phyloP scores from a whole-genome alignment of 768 basidiomycete species.

The Pleurotus tuber-regium region DNA sequence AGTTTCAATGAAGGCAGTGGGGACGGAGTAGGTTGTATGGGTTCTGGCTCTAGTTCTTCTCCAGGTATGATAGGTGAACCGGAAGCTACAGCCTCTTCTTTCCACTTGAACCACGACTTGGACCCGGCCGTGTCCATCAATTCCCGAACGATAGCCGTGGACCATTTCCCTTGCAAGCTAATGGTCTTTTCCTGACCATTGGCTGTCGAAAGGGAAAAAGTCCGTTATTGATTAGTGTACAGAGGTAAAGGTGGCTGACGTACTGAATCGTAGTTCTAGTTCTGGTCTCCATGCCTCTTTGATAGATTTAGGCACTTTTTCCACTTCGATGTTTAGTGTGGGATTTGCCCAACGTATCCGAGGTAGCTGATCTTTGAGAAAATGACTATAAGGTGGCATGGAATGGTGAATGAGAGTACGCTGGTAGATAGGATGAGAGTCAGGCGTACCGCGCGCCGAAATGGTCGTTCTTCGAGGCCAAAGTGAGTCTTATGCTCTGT shows the following conservation, averaged over 20 bases:
- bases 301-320: slow-evolving; percentile 49
- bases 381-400: slow-evolving; percentile 54
- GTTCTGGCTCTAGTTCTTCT: slow-evolving; percentile 31
- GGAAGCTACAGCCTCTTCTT: slow-evolving; percentile 39
- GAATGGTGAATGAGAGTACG: not conserved
- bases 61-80: slow-evolving; percentile 50
- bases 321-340: slow-evolving; percentile 55
- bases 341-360: slow-evolving; percentile 80
- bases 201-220: slow-evolving; percentile 28
- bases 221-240: not conserved
- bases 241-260: slow-evolving; percentile 25
- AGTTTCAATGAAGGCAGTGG: slow-evolving; percentile 23
- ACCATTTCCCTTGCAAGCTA: slow-evolving; percentile 66
- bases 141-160: slow-evolving; percentile 63
- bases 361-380: slow-evolving; percentile 75
- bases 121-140: slow-evolving; percentile 69
- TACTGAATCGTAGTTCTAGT: slow-evolving; percentile 62
- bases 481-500: slow-evolving; percentile 51
- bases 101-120: slow-evolving; percentile 56
- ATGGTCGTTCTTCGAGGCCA: slow-evolving; percentile 65
- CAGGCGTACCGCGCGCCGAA: slow-evolving; percentile 66
- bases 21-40: slow-evolving; percentile 17
- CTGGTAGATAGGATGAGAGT: not conserved
- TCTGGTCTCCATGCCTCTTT: slow-evolving; percentile 60
- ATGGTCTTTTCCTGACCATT: slow-evolving; percentile 48